Base-by-base conservation (phyloP, 2,329 filamentous ascomycete genomes). In the Xylariales sp. region DNA sequence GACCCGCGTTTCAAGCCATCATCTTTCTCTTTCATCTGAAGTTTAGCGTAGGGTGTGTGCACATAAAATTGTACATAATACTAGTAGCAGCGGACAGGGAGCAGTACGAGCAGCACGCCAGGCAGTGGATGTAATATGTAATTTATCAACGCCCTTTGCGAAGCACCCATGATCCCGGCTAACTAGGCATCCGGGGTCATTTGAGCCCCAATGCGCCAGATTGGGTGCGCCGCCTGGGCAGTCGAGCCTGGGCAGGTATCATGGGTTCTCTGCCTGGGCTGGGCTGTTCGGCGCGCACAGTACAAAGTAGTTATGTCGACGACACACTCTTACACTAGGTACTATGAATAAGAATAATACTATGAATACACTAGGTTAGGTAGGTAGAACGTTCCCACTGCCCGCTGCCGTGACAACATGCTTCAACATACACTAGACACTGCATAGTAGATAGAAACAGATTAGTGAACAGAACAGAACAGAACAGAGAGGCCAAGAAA, bases 181-280 rank as follows among this genome's bases (percentile, higher is more conserved):
- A 16, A 6, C 57, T 18, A 58, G 43, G 48, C 16, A 48, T 61
- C 62, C 48, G 41, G 62, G 62, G 53, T 65, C 28, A 41, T 52
- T 64, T 64, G 61, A 68, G 65, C 65, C 65, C 65, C 65, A 68
- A 65, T 39, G 65, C 55, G 45, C 23, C 55, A 34, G 53, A 53
- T 50, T 59, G n/a, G 54, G 36, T 46, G 23, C 18, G 48, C 16
- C 56, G 23, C 23, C 23, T 23, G 23, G 23, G 23, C 23, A 23
- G 23, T 23, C 23, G 23, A 23, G 23, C 23, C 23, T 23, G 23
- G 23, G 23, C 23, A 23, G 23, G 23, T 23, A 23, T 23, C 23
- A 1, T 23, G 23, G 23, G 23, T 23, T 23, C 23, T 23, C 23
- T 23, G 23, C 23, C 23, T 23, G 23, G 23, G 23, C 23, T 65